phyloP scores from a whole-genome alignment of 2,329 filamentous ascomycete genomes.

The Proliferodiscus dingleyae region DNA sequence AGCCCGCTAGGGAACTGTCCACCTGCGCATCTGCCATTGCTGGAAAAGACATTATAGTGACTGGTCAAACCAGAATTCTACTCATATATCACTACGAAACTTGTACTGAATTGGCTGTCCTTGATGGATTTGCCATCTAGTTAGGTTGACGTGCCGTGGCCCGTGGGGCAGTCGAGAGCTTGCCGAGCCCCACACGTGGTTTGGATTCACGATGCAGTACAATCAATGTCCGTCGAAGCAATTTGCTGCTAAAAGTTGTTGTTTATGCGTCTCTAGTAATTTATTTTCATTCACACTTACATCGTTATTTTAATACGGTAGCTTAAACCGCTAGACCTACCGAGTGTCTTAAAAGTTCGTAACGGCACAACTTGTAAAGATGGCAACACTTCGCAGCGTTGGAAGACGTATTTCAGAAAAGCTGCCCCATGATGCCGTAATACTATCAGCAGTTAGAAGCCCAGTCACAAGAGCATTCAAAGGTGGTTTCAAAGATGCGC shows the following conservation, averaged over 20 bases:
- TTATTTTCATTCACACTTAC: too few relatives aligned
- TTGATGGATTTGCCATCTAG: too few relatives aligned
- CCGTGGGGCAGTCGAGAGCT: background rate
- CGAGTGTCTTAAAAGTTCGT: too few relatives aligned
- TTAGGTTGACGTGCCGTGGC: background rate
- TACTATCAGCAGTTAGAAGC: conserved; percentile 62
- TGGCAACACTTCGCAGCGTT: conserved; percentile 13
- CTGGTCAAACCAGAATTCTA: too few relatives aligned
- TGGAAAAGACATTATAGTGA: conserved; percentile 14
- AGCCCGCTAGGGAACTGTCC: conserved; percentile 14
- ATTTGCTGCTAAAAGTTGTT: too few relatives aligned
- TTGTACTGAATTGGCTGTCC: too few relatives aligned
- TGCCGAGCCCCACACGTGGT: background rate
- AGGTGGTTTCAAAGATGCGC: conserved; percentile 60
- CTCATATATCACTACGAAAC: too few relatives aligned
- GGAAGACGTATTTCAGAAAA: conserved; percentile 35
- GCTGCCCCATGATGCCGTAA: conserved; percentile 58
- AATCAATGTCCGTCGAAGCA: background rate
- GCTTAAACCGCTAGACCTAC: too few relatives aligned
- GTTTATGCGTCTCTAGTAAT: too few relatives aligned
- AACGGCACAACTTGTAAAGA: too few relatives aligned
- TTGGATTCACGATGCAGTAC: background rate
- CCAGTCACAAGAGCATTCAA: conserved; percentile 63
- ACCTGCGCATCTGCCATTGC: conserved; percentile 10
- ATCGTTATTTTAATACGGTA: too few relatives aligned